Conservation (phyloP, 202 grass and related monocot species). For the Elaeis oleifera region DNA sequence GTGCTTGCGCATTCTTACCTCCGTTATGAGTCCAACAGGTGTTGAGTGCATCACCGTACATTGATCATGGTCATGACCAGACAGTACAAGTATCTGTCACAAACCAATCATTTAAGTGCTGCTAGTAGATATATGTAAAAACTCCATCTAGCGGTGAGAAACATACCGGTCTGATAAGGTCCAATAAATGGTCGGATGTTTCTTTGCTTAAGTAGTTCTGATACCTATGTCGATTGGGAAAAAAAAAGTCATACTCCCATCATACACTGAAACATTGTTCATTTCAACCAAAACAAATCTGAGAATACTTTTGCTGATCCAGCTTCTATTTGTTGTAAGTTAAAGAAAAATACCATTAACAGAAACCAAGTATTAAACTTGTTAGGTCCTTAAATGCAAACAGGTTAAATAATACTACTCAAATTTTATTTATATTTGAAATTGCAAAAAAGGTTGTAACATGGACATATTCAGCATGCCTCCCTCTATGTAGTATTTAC, state of each 20-base stretch:
- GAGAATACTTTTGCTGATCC: no score
- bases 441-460: no score
- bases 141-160: slow-evolving; percentile 4
- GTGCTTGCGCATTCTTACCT: slow-evolving; percentile 39
- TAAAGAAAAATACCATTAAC: no score
- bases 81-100: slow-evolving; percentile 73
- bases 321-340: no score
- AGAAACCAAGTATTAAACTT: no score
- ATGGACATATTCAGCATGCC: no score
- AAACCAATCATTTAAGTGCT: slow-evolving; percentile 15
- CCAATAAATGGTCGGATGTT: slow-evolving; percentile 75
- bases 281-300: no score
- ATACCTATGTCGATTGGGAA: slow-evolving; percentile 42
- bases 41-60: slow-evolving; percentile 72
- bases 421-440: no score
- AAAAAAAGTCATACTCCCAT: background rate
- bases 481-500: no score
- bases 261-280: no score
- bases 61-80: slow-evolving; percentile 96
- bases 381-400: no score
- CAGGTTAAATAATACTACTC: no score
- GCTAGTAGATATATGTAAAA: background rate
- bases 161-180: slow-evolving; percentile 65
- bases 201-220: slow-evolving; percentile 90
- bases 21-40: slow-evolving; percentile 47